Evolutionary conservation across 306 rosid species (phyloP).

Genomic region (Carpinus fangiana): DNA sequence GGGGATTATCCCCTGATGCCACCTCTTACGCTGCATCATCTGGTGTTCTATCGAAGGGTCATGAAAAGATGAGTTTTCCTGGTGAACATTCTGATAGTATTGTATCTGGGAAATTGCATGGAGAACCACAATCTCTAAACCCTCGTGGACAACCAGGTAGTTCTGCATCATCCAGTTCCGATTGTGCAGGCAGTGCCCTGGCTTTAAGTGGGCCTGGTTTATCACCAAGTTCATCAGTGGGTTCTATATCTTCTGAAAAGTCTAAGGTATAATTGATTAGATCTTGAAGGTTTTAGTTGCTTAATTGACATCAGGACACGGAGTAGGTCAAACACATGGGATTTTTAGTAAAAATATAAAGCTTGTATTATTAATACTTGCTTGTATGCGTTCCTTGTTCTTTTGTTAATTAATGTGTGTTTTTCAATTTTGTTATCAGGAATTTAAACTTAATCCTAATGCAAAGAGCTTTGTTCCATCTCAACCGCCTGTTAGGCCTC

Average conservation of each 20-base stretch:
- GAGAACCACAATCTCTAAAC: constrained; percentile 46
- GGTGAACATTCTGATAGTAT: constrained; percentile 43
- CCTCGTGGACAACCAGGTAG: constrained; percentile 63
- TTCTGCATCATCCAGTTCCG: constrained; percentile 60
- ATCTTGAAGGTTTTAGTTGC: constrained; percentile 6
- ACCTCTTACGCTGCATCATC: constrained; percentile 42
- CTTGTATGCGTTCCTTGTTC: constrained; percentile 12
- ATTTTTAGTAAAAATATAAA: background rate
- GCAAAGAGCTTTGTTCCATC: constrained; percentile 90
- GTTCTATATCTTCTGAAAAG: constrained; percentile 81
- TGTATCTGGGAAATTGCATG: constrained; percentile 44
- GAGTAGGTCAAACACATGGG: background rate
- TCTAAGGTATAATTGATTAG: constrained; percentile 63
- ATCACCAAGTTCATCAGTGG: constrained; percentile 87
- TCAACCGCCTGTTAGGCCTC: constrained; percentile 73
- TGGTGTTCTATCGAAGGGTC: constrained; percentile 40
- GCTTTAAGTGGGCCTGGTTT: constrained; percentile 60
- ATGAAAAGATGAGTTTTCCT: constrained; percentile 46
- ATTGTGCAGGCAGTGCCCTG: constrained; percentile 42
- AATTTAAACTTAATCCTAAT: constrained; percentile 88
- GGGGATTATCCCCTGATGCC: constrained; percentile 37
- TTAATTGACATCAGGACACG: background rate
- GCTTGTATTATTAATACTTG: background rate
- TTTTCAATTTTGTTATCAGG: constrained; percentile 48
- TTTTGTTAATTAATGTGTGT: constrained; percentile 8